Evolutionary conservation across 805 yeast species (phyloP).

Genomic region (Ogataea naganishii): DNA sequence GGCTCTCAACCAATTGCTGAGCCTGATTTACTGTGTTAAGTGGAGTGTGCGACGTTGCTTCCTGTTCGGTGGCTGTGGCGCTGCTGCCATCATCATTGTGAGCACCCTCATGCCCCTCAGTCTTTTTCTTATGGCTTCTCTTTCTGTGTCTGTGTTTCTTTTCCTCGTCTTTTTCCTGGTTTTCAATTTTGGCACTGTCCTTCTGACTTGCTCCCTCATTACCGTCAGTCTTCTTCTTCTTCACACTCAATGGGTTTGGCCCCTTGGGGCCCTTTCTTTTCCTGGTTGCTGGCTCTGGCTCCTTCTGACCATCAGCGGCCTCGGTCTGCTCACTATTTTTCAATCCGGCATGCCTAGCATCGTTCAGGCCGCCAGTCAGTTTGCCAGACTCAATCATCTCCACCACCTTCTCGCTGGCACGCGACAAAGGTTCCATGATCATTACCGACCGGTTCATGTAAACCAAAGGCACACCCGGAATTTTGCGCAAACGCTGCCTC

Average conservation of each 20-base stretch:
- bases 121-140: slow-evolving; percentile 12
- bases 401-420: slow-evolving; percentile 49
- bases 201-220: slow-evolving; percentile 7
- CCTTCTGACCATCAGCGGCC: slow-evolving; percentile 10
- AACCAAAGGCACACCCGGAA: slow-evolving; percentile 87
- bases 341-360: slow-evolving; percentile 42
- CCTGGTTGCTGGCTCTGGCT: slow-evolving; percentile 21
- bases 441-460: slow-evolving; percentile 87
- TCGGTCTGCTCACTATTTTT: slow-evolving; percentile 11
- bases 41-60: too few species aligned
- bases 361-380: slow-evolving; percentile 72
- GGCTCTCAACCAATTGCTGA: too few species aligned
- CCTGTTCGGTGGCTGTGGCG: too few species aligned
- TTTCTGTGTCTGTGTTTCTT: slow-evolving; percentile 7
- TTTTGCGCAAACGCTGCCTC: slow-evolving; percentile 56
- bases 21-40: too few species aligned
- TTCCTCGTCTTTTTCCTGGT: slow-evolving; percentile 6
- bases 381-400: slow-evolving; percentile 52
- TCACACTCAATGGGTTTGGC: slow-evolving; percentile 87
- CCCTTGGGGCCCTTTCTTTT: slow-evolving; percentile 67
- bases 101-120: too few species aligned
- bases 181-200: slow-evolving; percentile 14
- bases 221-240: slow-evolving; percentile 58
- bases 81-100: too few species aligned
- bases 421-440: slow-evolving; percentile 91